Base-by-base conservation (phyloP, 495 filamentous ascomycete genomes). In the Penicillium herquei region DNA sequence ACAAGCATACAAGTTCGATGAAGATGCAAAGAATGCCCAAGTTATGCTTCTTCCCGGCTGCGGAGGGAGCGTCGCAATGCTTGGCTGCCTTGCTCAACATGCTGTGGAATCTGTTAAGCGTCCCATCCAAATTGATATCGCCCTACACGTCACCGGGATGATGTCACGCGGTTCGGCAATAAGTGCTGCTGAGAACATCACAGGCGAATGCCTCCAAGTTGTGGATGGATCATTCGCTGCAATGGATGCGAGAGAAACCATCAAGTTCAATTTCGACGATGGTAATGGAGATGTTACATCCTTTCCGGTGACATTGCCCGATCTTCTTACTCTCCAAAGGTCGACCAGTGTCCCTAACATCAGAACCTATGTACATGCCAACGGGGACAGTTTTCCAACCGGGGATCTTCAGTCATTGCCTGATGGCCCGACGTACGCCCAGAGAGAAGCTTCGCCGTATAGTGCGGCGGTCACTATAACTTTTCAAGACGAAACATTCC, bases 41-140 rank as follows among this genome's bases (percentile, higher is more conserved):
- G 16, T 54, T 14, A 47, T 46, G 52, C 52, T 54, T 30, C 41
- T 54, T 14, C 52, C 52, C 30, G 52, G 52, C 7, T 54, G 52
- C 14, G 52, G 52, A 9, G 52, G 52, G 10, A 54, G 52, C 34
- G 52, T 54, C 18, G 42, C 52, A 8, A 54, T 54, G 52, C 32
- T 54, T 1, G 52, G 52, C 21, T 54, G 52, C 16, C 41, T 54
- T 17, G 52, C 52, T 13, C n/a, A 7, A 21, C 52, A 54, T 39
- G 52, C 18, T 9, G 16, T 47, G 4, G 26, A 48, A 4, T 14
- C 5, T 9, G 32, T 47, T 12, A 21, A 39, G 26, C 3, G 35
- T 37, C 52, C 52, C 14, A 37, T 6, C 8, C 35, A 3, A 8
- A 47, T 54, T 31, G 52, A 54, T 39, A 39, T 54, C 33, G 41